A percentile compares a stretch with the other conserved stretches of the same genome.
Evolutionary conservation across 768 basidiomycete genomes (phyloP).

Genomic region (Tylopilus plumbeoviolaceoides): DNA sequence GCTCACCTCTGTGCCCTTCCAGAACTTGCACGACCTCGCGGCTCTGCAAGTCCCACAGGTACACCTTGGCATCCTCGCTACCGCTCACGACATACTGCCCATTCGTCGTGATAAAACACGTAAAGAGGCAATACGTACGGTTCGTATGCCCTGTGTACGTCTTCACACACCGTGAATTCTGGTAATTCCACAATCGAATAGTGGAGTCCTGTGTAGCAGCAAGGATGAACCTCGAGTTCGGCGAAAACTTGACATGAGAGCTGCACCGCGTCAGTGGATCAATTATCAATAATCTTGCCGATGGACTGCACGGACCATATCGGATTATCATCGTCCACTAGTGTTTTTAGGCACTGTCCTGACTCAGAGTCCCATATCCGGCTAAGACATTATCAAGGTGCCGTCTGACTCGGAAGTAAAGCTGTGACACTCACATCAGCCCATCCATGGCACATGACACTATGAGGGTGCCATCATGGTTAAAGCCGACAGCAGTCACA

Average conservation of each 20-base stretch:
- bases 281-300: slow-evolving; percentile 3
- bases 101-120: slow-evolving; percentile 56
- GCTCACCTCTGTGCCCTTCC: slow-evolving; percentile 76
- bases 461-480: slow-evolving; percentile 90
- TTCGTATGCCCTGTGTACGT: slow-evolving; percentile 87
- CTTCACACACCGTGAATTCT: slow-evolving; percentile 86
- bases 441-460: slow-evolving; percentile 97
- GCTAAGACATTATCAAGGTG: slow-evolving; percentile 39
- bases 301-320: slow-evolving; percentile 56
- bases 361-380: slow-evolving; percentile 98
- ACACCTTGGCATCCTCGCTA: slow-evolving; percentile 84
- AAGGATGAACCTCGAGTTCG: slow-evolving; percentile 86
- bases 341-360: slow-evolving; percentile 95
- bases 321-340: slow-evolving; percentile 95
- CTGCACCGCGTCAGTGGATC: slow-evolving; percentile 33
- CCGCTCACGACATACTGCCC: slow-evolving; percentile 80
- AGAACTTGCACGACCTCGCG: slow-evolving; percentile 70
- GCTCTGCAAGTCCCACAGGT: slow-evolving; percentile 87
- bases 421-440: slow-evolving; percentile 64
- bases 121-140: slow-evolving; percentile 75
- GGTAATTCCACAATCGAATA: slow-evolving; percentile 92
- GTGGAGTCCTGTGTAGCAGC: slow-evolving; percentile 93
- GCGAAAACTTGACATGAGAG: slow-evolving; percentile 87
- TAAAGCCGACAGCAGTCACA: slow-evolving; percentile 91
- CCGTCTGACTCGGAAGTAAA: background rate